phyloP scores from a whole-genome alignment of 257 asterid genomes.

The Przewalskia tangutica region DNA sequence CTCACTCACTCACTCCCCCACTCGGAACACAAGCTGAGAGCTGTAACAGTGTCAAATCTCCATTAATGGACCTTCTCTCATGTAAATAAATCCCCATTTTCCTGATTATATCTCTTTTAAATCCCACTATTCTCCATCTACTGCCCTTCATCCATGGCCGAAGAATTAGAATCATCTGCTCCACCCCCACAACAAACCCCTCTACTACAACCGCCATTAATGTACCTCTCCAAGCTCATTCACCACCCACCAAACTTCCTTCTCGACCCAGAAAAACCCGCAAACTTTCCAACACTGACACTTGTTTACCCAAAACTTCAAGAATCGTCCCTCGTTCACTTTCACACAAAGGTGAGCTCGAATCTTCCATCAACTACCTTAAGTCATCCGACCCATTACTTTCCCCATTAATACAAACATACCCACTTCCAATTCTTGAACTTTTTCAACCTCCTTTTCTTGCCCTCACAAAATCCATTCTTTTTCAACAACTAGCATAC shows the following conservation, averaged over 20 bases:
- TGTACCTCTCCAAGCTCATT: not conserved
- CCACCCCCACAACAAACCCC: not conserved
- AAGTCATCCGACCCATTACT: constrained; percentile 48
- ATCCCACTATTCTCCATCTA: not conserved
- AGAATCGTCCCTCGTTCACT: constrained; percentile 2
- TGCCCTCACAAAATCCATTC: constrained; percentile 66
- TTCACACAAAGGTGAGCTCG: not conserved
- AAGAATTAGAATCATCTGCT: not conserved
- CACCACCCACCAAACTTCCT: constrained; percentile 53
- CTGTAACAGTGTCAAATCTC: no score
- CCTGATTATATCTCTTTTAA: not conserved
- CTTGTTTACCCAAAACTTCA: not conserved
- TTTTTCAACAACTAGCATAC: constrained; percentile 78
- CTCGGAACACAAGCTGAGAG: no score
- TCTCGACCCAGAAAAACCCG: constrained; percentile 85
- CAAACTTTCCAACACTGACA: constrained; percentile 32
- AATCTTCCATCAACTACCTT: constrained; percentile 2
- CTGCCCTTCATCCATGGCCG: not conserved
- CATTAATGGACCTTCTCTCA: no score
- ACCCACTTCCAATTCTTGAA: constrained; percentile 57
- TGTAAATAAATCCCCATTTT: no score
- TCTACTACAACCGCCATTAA: not conserved
- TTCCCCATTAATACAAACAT: constrained; percentile 40
- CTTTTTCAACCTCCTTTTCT: constrained; percentile 53
- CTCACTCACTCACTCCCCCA: no score